Evolutionary conservation across 106 monocot genomes (phyloP).

Genomic region (Allium fistulosum): DNA sequence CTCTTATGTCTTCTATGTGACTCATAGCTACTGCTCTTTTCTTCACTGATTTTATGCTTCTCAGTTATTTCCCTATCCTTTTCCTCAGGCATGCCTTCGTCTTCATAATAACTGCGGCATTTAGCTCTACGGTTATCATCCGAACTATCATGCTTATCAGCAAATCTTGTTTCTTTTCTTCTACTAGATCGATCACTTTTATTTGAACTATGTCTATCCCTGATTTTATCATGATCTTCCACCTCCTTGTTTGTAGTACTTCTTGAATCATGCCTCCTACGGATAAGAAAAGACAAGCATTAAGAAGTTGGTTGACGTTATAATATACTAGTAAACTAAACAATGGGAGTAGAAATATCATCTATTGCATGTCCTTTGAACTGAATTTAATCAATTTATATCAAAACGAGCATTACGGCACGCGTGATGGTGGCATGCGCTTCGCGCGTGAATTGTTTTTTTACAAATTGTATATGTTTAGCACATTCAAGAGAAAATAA

Average conservation of each 20-base stretch:
- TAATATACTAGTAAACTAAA: too few relatives aligned
- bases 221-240: conserved; percentile 12
- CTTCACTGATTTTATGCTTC: conserved; percentile 4
- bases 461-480: too few relatives aligned
- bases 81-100: conserved; percentile 10
- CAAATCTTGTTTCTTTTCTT: conserved; percentile 20
- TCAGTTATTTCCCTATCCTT: neutral
- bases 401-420: too few relatives aligned
- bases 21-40: neutral
- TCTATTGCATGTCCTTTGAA: too few relatives aligned
- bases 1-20: too few relatives aligned
- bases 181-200: conserved; percentile 8
- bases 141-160: conserved; percentile 8
- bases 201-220: neutral
- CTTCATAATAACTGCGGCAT: conserved; percentile 6
- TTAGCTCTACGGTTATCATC: conserved; percentile 13
- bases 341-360: too few relatives aligned
- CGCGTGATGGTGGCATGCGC: too few relatives aligned
- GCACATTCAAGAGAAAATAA: too few relatives aligned
- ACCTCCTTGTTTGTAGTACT: conserved; percentile 10
- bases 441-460: too few relatives aligned
- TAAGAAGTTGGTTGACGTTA: too few relatives aligned
- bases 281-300: neutral
- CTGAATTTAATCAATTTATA: too few relatives aligned
- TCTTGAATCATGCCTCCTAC: conserved; percentile 16